Evolutionary conservation across 805 yeast species (phyloP).

Genomic region (Monosporozyma aquatica): DNA sequence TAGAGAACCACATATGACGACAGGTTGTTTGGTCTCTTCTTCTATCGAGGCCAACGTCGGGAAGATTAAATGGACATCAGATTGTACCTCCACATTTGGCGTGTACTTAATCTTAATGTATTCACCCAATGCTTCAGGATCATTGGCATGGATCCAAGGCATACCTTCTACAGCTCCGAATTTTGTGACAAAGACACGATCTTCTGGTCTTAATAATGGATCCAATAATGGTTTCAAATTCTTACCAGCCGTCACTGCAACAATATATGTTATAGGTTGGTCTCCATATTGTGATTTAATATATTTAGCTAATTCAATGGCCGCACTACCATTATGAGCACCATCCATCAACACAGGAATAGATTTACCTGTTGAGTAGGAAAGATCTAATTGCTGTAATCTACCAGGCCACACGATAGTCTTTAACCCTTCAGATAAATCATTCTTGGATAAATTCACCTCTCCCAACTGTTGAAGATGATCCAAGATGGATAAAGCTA

Average conservation of each 20-base stretch:
- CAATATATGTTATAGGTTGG: slow-evolving; percentile 40
- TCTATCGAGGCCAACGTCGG: slow-evolving; percentile 2
- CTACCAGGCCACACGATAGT: slow-evolving; percentile 80
- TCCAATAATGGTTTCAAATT: slow-evolving; percentile 42
- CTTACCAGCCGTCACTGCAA: slow-evolving; percentile 75
- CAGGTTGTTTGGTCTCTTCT: slow-evolving; percentile 9
- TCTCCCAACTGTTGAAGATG: slow-evolving; percentile 19
- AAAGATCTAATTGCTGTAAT: slow-evolving; percentile 44
- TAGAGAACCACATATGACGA: slow-evolving; percentile 62
- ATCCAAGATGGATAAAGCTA: slow-evolving; percentile 53
- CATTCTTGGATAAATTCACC: slow-evolving; percentile 25
- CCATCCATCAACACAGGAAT: slow-evolving; percentile 60
- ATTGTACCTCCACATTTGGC: slow-evolving; percentile 20
- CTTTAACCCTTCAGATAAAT: slow-evolving; percentile 43
- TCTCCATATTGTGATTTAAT: slow-evolving; percentile 29
- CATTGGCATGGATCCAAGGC: slow-evolving; percentile 79
- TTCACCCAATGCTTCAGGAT: slow-evolving; percentile 19
- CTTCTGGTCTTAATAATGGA: slow-evolving; percentile 42
- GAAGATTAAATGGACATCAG: slow-evolving; percentile 15
- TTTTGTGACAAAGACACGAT: slow-evolving; percentile 49
- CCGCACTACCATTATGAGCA: slow-evolving; percentile 86
- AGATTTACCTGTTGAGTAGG: slow-evolving; percentile 12
- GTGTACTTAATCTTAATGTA: slow-evolving; percentile 24
- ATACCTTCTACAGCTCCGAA: slow-evolving; percentile 73
- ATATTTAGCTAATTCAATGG: slow-evolving; percentile 55